A percentile compares a stretch with the other conserved stretches of the same genome.
These are phyloP conservation scores for Delphinella strobiligena DNA, from an alignment of 2,329 filamentous ascomycete species.

Conservation along the genomic window DNA sequence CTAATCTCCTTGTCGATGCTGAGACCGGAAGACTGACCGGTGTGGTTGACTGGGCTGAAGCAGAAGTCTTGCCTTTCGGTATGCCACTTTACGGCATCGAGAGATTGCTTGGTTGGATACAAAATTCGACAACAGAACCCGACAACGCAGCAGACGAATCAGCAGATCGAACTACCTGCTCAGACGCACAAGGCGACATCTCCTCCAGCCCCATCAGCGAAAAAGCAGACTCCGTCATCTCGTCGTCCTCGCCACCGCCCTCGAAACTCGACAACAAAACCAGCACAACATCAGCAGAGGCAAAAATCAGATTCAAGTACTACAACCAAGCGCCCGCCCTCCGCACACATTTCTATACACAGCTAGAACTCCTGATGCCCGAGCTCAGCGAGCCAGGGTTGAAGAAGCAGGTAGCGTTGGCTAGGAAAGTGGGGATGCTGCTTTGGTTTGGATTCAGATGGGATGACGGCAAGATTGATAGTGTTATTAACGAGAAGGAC, in stretches of 20 bases:
- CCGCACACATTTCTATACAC: not conserved
- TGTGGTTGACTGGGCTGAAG: not conserved
- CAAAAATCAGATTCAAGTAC: not conserved
- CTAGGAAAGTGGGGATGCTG: not conserved
- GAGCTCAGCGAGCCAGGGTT: not conserved
- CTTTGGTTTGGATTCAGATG: not conserved
- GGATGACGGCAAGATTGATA: not conserved
- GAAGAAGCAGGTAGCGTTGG: not conserved
- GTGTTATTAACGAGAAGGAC: not conserved
- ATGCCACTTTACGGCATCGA: not conserved
- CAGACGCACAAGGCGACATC: too few species aligned
- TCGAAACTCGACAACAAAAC: not conserved
- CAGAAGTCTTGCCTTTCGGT: not conserved
- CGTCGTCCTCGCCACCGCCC: too few species aligned
- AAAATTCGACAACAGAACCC: not conserved
- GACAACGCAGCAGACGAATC: not conserved
- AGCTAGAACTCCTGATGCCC: not conserved
- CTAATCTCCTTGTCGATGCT: slow-evolving; percentile 1
- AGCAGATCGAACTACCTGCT: not conserved
- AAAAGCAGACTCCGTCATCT: not conserved
- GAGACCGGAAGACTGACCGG: not conserved
- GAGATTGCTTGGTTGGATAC: not conserved
- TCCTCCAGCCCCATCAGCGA: too few species aligned
- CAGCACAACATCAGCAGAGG: not conserved
- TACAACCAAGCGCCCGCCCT: not conserved